Conservation (phyloP, 768 basidiomycete species). For the Auricularia cornea region DNA sequence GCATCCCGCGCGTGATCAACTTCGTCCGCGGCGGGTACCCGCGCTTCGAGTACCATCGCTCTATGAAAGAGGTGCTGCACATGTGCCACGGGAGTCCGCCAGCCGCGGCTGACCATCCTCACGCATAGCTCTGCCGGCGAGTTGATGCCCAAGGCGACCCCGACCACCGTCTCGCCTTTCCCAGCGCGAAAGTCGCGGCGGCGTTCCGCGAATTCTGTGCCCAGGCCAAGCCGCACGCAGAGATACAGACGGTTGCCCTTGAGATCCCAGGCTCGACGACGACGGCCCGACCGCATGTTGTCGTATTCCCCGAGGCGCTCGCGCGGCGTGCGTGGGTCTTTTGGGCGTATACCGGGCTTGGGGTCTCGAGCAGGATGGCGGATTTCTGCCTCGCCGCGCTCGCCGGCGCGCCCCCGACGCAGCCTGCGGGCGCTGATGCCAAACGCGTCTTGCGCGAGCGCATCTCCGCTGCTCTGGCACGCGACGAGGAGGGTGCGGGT, state of each 20-base stretch:
- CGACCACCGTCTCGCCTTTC: conserved; percentile 37
- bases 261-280: too few species aligned
- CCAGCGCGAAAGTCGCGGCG: conserved; percentile 28
- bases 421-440: too few species aligned
- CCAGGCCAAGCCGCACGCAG: too few species aligned
- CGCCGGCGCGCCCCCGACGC: neutral
- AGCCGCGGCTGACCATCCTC: conserved; percentile 22
- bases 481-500: too few species aligned
- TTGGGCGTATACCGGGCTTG: conserved; percentile 46
- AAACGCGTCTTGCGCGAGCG: conserved; percentile 2
- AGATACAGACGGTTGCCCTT: conserved; percentile 13
- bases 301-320: conserved; percentile 30
- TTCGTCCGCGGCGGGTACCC: conserved; percentile 43
- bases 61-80: conserved; percentile 34
- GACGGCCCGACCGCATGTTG: conserved; percentile 27
- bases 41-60: conserved; percentile 41
- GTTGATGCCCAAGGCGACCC: too few species aligned
- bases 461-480: neutral
- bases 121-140: conserved; percentile 29
- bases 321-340: conserved; percentile 35
- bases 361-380: conserved; percentile 39
- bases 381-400: conserved; percentile 26
- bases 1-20: conserved; percentile 31
- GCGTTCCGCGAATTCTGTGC: conserved; percentile 30
- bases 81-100: too few species aligned